Conservation (phyloP, 225 moss, liverwort and hornwort genomes). For the Pseudisothecium myosuroides region DNA sequence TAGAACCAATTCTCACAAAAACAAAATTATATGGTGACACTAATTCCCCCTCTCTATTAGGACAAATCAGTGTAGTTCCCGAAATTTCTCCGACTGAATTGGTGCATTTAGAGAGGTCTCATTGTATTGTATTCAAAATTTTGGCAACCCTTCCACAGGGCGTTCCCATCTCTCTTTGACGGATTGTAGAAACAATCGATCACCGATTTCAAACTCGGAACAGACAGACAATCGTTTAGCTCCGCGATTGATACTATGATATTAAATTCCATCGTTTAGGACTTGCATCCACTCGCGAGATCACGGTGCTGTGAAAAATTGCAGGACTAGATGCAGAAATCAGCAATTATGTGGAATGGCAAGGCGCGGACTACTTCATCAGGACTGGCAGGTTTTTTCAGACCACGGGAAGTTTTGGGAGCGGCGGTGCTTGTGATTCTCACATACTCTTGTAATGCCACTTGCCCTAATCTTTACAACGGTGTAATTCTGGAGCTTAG, state of each 20-base stretch:
- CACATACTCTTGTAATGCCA: conserved; percentile 20
- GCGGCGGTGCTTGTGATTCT: conserved; percentile 15
- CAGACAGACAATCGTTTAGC: not conserved
- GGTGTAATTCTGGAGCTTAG: not conserved
- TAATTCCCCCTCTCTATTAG: not conserved
- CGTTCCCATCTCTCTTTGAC: not conserved
- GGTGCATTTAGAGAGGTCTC: not conserved
- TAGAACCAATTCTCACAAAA: no score
- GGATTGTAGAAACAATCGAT: not conserved
- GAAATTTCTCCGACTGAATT: no score
- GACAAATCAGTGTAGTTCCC: not conserved
- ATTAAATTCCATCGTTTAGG: not conserved
- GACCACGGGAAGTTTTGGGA: conserved; percentile 15
- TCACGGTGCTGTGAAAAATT: not conserved
- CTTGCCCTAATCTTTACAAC: not conserved
- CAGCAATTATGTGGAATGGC: conserved; percentile 2
- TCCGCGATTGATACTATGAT: not conserved
- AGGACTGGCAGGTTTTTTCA: not conserved
- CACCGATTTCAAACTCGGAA: not conserved
- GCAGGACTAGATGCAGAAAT: not conserved
- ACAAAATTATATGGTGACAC: not conserved
- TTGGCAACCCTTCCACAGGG: no score
- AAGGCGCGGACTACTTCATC: not conserved
- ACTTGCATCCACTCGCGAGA: no score
- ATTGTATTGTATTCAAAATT: not conserved